Percentiles rank a stretch among this genome's conserved stretches.
Evolutionary conservation across 805 yeast species (phyloP).

Genomic region (Barnettozyma salicaria): DNA sequence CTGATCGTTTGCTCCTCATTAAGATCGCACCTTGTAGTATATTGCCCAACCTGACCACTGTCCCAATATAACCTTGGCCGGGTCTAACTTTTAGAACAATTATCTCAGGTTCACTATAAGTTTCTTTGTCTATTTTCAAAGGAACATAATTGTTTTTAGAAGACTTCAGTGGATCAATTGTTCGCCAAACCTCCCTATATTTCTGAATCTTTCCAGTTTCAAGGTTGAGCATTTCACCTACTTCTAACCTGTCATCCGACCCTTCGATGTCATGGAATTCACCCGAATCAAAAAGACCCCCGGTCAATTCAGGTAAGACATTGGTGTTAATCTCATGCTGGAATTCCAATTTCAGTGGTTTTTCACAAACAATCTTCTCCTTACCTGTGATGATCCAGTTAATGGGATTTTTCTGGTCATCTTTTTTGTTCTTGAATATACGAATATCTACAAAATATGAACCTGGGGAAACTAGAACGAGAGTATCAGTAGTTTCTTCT

Average conservation of each 20-base stretch:
- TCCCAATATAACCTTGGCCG: conserved; percentile 33
- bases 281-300: conserved; percentile 31
- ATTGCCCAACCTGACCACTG: conserved; percentile 42
- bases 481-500: conserved; percentile 40
- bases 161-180: conserved; percentile 35
- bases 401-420: conserved; percentile 6
- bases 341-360: conserved; percentile 18
- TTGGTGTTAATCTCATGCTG: conserved; percentile 24
- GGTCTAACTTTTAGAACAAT: conserved; percentile 9
- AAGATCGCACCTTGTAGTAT: conserved; percentile 46
- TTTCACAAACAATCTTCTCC: conserved; percentile 23
- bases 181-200: conserved; percentile 51
- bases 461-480: conserved; percentile 41
- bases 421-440: conserved; percentile 15
- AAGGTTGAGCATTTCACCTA: conserved; percentile 45
- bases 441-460: conserved; percentile 45
- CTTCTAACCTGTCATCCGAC: conserved; percentile 41
- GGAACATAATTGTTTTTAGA: conserved; percentile 25
- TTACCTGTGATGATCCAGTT: conserved; percentile 31
- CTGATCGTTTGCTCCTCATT: conserved; percentile 19
- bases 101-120: conserved; percentile 2
- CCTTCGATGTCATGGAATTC: conserved; percentile 34
- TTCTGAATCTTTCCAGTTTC: conserved; percentile 36
- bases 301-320: conserved; percentile 15
- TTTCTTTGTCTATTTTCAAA: too few relatives aligned